Evolutionary conservation across 768 basidiomycete genomes (phyloP).

Genomic region (Lactarius trivialis): DNA sequence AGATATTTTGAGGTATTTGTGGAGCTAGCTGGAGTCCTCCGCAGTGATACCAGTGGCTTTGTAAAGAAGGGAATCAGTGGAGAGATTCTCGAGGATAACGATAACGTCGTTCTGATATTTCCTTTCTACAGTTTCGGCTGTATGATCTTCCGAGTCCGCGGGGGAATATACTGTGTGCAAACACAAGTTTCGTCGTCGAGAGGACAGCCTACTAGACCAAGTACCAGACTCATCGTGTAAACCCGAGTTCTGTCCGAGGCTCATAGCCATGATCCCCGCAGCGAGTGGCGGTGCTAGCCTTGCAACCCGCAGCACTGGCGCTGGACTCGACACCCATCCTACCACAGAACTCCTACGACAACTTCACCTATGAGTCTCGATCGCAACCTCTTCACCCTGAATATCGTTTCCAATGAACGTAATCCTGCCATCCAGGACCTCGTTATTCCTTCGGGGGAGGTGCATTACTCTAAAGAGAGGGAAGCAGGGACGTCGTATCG

Average conservation of each 20-base stretch:
- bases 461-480: constrained; percentile 70
- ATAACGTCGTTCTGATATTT: no score
- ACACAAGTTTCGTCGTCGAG: neutral
- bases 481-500: constrained; percentile 49
- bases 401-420: constrained; percentile 52
- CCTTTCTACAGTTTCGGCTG: neutral
- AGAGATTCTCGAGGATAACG: no score
- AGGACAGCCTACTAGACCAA: neutral
- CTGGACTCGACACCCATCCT: neutral
- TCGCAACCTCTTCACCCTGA: constrained; percentile 78
- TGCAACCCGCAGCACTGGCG: neutral
- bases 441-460: constrained; percentile 51
- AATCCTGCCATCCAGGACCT: constrained; percentile 63
- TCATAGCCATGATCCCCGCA: neutral
- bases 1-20: neutral
- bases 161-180: neutral
- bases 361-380: constrained; percentile 64
- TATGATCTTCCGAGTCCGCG: neutral
- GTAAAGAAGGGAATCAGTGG: neutral
- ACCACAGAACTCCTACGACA: neutral
- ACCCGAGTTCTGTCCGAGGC: neutral
- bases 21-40: neutral
- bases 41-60: neutral
- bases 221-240: neutral
- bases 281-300: neutral